Evolutionary conservation across 2,329 filamentous ascomycete genomes (phyloP), one percentile per base, ranked within the genome.

Genomic region (Cylindrodendrum hubeiense): DNA sequence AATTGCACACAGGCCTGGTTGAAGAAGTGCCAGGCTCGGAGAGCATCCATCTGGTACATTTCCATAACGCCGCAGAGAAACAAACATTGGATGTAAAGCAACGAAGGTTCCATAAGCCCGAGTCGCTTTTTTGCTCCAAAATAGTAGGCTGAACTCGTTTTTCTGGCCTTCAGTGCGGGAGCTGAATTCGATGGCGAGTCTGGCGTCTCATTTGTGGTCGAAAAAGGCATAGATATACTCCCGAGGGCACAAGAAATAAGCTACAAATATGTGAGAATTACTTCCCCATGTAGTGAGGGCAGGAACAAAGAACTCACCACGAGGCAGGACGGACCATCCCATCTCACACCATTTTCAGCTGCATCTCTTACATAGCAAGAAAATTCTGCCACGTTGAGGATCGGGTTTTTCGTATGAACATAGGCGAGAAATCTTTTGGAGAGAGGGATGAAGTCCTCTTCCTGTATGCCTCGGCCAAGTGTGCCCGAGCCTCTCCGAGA

Each of bases 11-110:
- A 50, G 59, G 74, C 21, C 15, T 53, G 34, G 15, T 72, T 65
- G 68, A 82, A 81, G 60, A 79, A 74, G 50, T 80, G 69, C 79
- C 79, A 82, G 15, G 79, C 67, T 19, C 52, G 47, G 73, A 51
- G 75, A 59, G 80, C 77, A n/a, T 77, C 74, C 9, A 83, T 65
- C 1, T 74, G 79, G 61, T 81, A 81, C 80, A 82, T 81, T 22
- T 78, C 68, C 63, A 78, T 79, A 4, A 82, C 80, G 4, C 79
- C 80, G 15, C 79, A 78, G 59, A 79, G 76, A 54, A 81, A 81
- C 49, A 78, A 72, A 53, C 79, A 82, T 41, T 83, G 80, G n/a
- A 76, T 74, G 12, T 74, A 75, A 2, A 80, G 63, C 26, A 81
- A 63, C 0, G 72, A 74, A 39, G 73, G 71, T 37, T 70, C 65